Evolutionary conservation across 179 eudicot genomes (phyloP).

Genomic region (Patellifolia procumbens): DNA sequence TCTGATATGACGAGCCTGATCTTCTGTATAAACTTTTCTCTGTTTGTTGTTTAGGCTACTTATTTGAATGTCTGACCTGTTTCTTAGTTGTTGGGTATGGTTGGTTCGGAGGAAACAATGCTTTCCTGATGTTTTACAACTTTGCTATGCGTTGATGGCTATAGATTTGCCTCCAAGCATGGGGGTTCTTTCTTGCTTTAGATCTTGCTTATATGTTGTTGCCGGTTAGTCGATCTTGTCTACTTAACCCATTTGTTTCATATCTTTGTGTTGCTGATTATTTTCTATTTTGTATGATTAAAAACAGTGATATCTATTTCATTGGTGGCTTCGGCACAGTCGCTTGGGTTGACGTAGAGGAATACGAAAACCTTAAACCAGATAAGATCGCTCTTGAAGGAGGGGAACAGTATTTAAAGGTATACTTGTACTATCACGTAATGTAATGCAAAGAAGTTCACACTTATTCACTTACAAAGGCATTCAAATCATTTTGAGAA

Average conservation of each 20-base stretch:
- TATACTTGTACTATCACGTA: slow-evolving; percentile 22
- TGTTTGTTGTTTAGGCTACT: neutral
- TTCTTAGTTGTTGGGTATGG: neutral
- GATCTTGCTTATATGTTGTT: neutral
- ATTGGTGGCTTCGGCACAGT: slow-evolving; percentile 99
- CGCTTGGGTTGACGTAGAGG: slow-evolving; percentile 96
- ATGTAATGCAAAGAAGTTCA: neutral
- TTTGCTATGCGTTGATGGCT: neutral
- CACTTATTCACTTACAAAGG: neutral
- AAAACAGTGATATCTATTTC: slow-evolving; percentile 87
- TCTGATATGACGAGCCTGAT: neutral
- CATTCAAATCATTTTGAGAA: too few relatives aligned
- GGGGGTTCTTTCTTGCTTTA: neutral
- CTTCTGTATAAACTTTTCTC: neutral
- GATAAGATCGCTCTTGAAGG: slow-evolving; percentile 96
- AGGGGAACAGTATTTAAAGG: slow-evolving; percentile 95
- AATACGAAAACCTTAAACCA: slow-evolving; percentile 77
- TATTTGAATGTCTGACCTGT: neutral
- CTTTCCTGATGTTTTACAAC: too few relatives aligned
- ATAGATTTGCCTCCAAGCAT: neutral
- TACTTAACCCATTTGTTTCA: neutral
- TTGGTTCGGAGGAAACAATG: neutral
- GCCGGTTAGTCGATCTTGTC: neutral
- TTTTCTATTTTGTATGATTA: slow-evolving; percentile 17
- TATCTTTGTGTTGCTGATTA: slow-evolving; percentile 7